Base-by-base conservation (phyloP, 2,329 filamentous ascomycete genomes). In the Diaporthe sp. region DNA sequence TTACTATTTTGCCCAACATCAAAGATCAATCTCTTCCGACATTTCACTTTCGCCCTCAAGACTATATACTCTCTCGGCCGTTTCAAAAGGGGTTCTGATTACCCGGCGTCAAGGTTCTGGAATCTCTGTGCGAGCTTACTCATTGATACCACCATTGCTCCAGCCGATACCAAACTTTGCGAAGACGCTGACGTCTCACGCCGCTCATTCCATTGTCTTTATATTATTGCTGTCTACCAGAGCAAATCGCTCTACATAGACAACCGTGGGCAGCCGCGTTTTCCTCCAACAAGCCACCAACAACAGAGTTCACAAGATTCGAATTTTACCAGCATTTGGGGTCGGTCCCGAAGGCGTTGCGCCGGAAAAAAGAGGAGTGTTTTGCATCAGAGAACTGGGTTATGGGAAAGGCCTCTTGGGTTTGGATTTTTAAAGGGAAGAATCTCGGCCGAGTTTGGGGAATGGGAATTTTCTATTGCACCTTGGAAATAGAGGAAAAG, bases 161-260 rank as follows among this genome's bases (percentile, higher is more conserved):
- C 47, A 55, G 60, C 34, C 60, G 47, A 73, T 73, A 55, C 71
- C 60, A 47, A 73, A 55, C 42, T 55, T 63, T 39, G 58, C 71
- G 49, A 73, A 65, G 71, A 65, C 37, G 71, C 47, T 39, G 39
- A 55, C 34, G 34, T 73, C 71, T 34, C 58, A 73, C 71, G 71
- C 55, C 58, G 71, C 47, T 63, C 55, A 34, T 53, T 55, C 25
- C 58, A 57, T 31, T 31, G 47, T 63, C 60, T 9, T 65, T 73
- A 71, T 60, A 34, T 67, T 37, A 25, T 34, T 42, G 3, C n/a
- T 44, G 28, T 73, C 58, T 57, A 34, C 31, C 28, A 15, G 49
- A 55, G 65, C 47, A 37, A 31, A 44, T 5, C 49, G 4, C 20
- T 65, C 47, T 53, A 65, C 58, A 57, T 34, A 47, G 51, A 61